phyloP scores from a whole-genome alignment of 768 basidiomycete species.

The Podaxis sp. region DNA sequence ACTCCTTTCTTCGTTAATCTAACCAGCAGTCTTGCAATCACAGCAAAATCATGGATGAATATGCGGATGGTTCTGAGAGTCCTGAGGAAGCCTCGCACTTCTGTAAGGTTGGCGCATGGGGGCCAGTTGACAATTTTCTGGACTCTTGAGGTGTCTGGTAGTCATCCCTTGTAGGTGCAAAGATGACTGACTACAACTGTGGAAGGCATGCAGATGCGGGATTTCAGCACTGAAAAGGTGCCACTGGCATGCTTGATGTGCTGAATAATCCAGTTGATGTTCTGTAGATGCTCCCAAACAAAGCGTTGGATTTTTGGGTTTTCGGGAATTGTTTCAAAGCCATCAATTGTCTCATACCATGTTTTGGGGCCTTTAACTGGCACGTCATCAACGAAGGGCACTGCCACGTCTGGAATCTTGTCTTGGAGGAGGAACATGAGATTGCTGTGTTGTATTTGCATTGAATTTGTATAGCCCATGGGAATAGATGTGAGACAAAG shows the following conservation, averaged over 20 bases:
- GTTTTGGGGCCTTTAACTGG: constrained; percentile 32
- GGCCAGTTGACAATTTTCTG: constrained; percentile 26
- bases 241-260: constrained; percentile 26
- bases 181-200: constrained; percentile 26
- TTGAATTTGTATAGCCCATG: constrained; percentile 40
- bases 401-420: constrained; percentile 25
- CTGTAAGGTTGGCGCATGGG: constrained; percentile 15
- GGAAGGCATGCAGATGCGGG: constrained; percentile 4
- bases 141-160: constrained; percentile 23
- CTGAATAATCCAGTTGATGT: constrained; percentile 19
- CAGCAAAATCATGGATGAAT: constrained; percentile 28
- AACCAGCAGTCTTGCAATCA: constrained; percentile 17
- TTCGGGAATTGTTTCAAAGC: constrained; percentile 2
- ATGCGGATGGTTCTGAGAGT: constrained; percentile 11
- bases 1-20: constrained; percentile 24
- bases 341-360: constrained; percentile 22
- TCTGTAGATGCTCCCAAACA: constrained; percentile 27
- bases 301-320: constrained; percentile 24
- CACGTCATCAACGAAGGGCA: constrained; percentile 33
- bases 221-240: constrained; percentile 33
- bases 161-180: constrained; percentile 30
- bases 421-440: constrained; percentile 30
- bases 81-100: constrained; percentile 26
- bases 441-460: constrained; percentile 33
- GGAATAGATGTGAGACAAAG: constrained; percentile 34